phyloP scores from a whole-genome alignment of 805 yeast species.

The Candida ascalaphidarum region DNA sequence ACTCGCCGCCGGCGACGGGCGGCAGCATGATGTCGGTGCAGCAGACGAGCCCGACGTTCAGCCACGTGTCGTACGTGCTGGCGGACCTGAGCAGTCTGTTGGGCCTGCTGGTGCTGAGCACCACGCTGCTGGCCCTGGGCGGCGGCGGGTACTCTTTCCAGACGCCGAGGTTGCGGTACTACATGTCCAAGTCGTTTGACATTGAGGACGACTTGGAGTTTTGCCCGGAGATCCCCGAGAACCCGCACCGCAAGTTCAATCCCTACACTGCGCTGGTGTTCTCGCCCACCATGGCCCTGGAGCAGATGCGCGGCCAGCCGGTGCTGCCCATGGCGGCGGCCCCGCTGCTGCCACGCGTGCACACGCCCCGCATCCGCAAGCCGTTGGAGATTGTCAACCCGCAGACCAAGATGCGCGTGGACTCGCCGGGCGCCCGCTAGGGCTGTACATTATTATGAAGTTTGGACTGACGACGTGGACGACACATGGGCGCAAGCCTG shows the following conservation, averaged over 20 bases:
- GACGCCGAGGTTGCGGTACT: slow-evolving; percentile 45
- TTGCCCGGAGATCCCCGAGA: slow-evolving; percentile 50
- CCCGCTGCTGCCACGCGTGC: slow-evolving; percentile 33
- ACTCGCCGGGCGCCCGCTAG: slow-evolving; percentile 33
- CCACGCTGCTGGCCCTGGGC: slow-evolving; percentile 3
- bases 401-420: slow-evolving; percentile 47
- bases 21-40: slow-evolving; percentile 4
- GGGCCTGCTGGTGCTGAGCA: slow-evolving; percentile 4
- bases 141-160: slow-evolving; percentile 29
- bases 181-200: slow-evolving; percentile 53
- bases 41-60: too few relatives aligned
- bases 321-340: background rate
- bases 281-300: slow-evolving; percentile 31
- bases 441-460: too few relatives aligned
- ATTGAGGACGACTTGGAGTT: slow-evolving; percentile 57
- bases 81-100: slow-evolving; percentile 4
- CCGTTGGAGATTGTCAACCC: slow-evolving; percentile 59
- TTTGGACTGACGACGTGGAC: too few relatives aligned
- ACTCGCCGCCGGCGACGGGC: slow-evolving; percentile 6
- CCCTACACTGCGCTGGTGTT: slow-evolving; percentile 61
- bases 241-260: slow-evolving; percentile 41
- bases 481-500: too few relatives aligned
- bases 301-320: background rate
- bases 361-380: slow-evolving; percentile 52
- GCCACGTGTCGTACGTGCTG: too few relatives aligned